Evolutionary conservation across 2,329 filamentous ascomycete genomes (phyloP), one percentile per base, ranked within the genome.

Genomic region (Colletotrichum higginsianum): DNA sequence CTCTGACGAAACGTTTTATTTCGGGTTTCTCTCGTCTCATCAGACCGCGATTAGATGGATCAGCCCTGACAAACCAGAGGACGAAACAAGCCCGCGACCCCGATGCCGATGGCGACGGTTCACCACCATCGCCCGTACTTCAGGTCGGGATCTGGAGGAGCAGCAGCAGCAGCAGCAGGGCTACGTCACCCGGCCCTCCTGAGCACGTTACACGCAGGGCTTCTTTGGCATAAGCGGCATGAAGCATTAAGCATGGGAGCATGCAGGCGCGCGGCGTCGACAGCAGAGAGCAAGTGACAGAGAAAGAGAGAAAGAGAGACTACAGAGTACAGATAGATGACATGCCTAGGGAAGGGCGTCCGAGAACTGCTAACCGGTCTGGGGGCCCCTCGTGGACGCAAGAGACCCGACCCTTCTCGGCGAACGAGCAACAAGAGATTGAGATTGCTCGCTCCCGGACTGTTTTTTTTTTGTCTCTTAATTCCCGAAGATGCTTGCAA

Each of bases 401-500:
- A 72, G 56, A 49, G 26, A 61, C 23, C 55, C 53, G 61, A 30
- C 30, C 30, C 30, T 30, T 8, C 7, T 66, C 66, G 53, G 44
- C 61, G 57, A 46, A 38, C 30, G 35, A 47, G 55, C 47, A 18
- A 47, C 30, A 12, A 55, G 49, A 66, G 47, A 47, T 53, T 49
- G 49, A 71, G 53, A 56, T 66, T 72, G 66, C 60, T 72, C 55
- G 30, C 30, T 8, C 46, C 47, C n/a, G 68, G 30, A 16, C 61
- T 56, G 35, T 56, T 35, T 42, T 56, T 35, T 42, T 49, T 30
- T 30, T 5, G 30, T 30, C 30, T 30, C 30, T 30, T 61, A 66
- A 70, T 72, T 66, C 61, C 70, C 61, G 55, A 71, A 56, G 66
- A 65, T 71, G 66, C 70, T 60, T 71, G 61, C 60, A 49, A 61